These are phyloP conservation scores for Nephelium lappaceum DNA, from an alignment of 345 rosid genomes.

Conservation along the genomic window DNA sequence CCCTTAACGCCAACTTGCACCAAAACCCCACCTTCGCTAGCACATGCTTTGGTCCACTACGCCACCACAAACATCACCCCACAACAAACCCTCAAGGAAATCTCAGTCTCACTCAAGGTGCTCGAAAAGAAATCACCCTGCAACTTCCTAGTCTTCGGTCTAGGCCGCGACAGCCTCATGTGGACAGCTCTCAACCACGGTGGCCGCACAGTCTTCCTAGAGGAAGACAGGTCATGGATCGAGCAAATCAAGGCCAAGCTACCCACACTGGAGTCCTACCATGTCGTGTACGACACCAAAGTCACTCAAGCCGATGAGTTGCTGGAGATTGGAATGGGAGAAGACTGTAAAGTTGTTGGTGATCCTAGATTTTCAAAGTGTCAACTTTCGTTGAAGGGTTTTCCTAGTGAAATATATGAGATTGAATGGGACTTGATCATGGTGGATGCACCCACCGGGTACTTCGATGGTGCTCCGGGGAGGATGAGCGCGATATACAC, in stretches of 20 bases:
- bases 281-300: slow-evolving; percentile 72
- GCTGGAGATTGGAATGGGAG: slow-evolving; percentile 42
- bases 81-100: slow-evolving; percentile 79
- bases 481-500: slow-evolving; percentile 86
- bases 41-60: slow-evolving; percentile 76
- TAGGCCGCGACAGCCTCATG: slow-evolving; percentile 92
- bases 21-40: slow-evolving; percentile 67
- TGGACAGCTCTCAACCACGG: slow-evolving; percentile 83
- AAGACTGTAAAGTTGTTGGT: slow-evolving; percentile 46
- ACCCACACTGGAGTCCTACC: slow-evolving; percentile 69
- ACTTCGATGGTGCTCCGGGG: slow-evolving; percentile 78
- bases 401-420: slow-evolving; percentile 70
- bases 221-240: slow-evolving; percentile 85
- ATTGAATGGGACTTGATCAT: slow-evolving; percentile 87
- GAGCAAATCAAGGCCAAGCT: slow-evolving; percentile 45
- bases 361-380: slow-evolving; percentile 72
- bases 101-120: slow-evolving; percentile 66
- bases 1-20: slow-evolving; percentile 34
- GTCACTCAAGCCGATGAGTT: slow-evolving; percentile 58
- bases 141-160: slow-evolving; percentile 85
- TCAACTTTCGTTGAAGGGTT: slow-evolving; percentile 58
- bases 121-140: slow-evolving; percentile 74
- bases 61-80: slow-evolving; percentile 79
- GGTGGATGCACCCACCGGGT: slow-evolving; percentile 97
- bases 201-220: slow-evolving; percentile 84